Evolutionary conservation across 2,329 filamentous ascomycete genomes (phyloP), one percentile per base, ranked within the genome.

Genomic region (Ascomycota sp.): DNA sequence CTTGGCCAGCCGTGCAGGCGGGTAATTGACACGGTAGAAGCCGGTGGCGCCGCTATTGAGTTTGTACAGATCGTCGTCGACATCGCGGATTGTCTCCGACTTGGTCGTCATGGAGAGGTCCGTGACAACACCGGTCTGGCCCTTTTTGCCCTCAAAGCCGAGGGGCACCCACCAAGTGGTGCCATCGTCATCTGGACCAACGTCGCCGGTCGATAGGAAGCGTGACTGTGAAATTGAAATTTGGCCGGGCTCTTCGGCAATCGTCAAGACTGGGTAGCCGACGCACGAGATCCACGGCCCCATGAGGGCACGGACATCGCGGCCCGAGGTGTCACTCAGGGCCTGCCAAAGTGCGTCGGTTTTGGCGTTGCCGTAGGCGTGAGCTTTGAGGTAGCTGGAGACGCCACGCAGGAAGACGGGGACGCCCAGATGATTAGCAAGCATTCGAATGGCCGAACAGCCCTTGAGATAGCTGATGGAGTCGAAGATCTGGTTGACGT

Each of bases 401-500:
- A 98, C 84, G 44, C 89, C 89, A 48, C 79, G 75, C 34, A 98
- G 63, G 64, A 98, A 98, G 1, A 71, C 78, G 47, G 92, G 73
- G 34, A 78, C 74, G 10, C 83, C 83, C 12, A 98, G 70, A 53
- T 95, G 80, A 46, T 77, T 76, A 44, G 82, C 86, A 45, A 98
- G 59, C 89, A 98, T 98, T 48, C 89, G 78, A 48, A 98, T 89
- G 38, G 89, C 80, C 2, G 86, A 92, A 58, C 82, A 92, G 27
- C 89, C 89, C 61, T 98, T 95, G 40, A 91, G 65, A 51, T 95
- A 98, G 56, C 80, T 91, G 56, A 98, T 95, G 51, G 76, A 71
- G 52, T 98, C 89, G 49, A 98, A 98, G 42, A 95, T 92, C 54
- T 98, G 89, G 54, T 95, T 91, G 42, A 95, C 82, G 45, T 95